These are phyloP conservation scores for Rosa chinensis DNA, from an alignment of 306 rosid genomes.

Conservation along the genomic window DNA sequence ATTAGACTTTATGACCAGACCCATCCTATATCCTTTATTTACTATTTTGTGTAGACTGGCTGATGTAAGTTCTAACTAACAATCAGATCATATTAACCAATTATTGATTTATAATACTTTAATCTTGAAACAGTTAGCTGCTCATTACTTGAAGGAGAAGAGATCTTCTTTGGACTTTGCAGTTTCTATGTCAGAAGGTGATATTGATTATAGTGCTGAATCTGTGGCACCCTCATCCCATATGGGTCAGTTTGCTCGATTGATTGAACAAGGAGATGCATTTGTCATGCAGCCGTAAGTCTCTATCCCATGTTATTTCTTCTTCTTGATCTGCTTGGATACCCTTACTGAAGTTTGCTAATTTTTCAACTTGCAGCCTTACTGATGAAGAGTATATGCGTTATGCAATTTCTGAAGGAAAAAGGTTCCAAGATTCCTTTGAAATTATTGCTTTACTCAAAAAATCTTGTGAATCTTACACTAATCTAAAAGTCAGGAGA, in stretches of 20 bases:
- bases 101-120: not conserved
- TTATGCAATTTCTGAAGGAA: conserved; percentile 73
- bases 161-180: conserved; percentile 73
- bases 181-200: conserved; percentile 65
- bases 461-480: conserved; percentile 75
- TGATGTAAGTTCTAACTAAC: not conserved
- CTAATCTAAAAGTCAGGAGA: conserved; percentile 59
- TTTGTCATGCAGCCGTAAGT: conserved; percentile 79
- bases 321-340: not conserved
- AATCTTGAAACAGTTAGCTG: conserved; percentile 73
- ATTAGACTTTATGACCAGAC: not conserved
- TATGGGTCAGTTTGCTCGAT: conserved; percentile 82
- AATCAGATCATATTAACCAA: not conserved
- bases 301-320: conserved; percentile 19
- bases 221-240: conserved; percentile 75
- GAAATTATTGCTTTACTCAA: conserved; percentile 79
- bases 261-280: conserved; percentile 72
- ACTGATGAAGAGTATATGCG: conserved; percentile 75
- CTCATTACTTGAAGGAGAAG: conserved; percentile 84
- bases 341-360: conserved; percentile 24
- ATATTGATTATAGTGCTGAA: conserved; percentile 52
- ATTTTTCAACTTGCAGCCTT: conserved; percentile 59
- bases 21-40: not conserved
- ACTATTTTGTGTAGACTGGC: not conserved
- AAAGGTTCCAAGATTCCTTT: conserved; percentile 77